phyloP scores from a whole-genome alignment of 768 basidiomycete species.

The Hygrocybe punicea region DNA sequence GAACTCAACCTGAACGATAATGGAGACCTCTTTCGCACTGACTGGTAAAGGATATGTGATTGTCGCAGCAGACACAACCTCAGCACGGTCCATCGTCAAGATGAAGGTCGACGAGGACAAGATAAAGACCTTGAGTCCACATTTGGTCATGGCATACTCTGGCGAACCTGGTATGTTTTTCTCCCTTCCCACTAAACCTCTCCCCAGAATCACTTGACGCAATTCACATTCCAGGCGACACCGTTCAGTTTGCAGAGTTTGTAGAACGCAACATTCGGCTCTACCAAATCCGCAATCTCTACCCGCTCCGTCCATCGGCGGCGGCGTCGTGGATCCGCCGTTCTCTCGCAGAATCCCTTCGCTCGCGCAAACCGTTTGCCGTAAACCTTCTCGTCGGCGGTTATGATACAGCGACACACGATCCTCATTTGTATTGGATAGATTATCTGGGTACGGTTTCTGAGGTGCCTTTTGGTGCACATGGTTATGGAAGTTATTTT shows the following conservation, averaged over 20 bases:
- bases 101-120: constrained; percentile 98
- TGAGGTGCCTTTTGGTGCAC: constrained; percentile 88
- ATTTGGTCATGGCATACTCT: constrained; percentile 91
- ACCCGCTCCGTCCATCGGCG: constrained; percentile 83
- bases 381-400: constrained; percentile 94
- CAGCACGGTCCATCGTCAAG: constrained; percentile 90
- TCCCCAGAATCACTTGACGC: background rate
- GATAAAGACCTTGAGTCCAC: constrained; percentile 85
- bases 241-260: constrained; percentile 93
- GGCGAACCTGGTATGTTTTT: constrained; percentile 77
- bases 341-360: constrained; percentile 81
- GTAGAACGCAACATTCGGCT: constrained; percentile 94
- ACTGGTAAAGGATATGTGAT: constrained; percentile 93
- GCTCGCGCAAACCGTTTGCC: constrained; percentile 81
- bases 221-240: constrained; percentile 63
- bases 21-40: constrained; percentile 91
- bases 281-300: constrained; percentile 91
- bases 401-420: constrained; percentile 72
- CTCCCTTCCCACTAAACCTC: constrained; percentile 1
- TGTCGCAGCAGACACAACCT: constrained; percentile 86
- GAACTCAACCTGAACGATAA: constrained; percentile 34
- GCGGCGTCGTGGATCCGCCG: constrained; percentile 96
- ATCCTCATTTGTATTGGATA: constrained; percentile 88
- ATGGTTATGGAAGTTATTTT: constrained; percentile 94
- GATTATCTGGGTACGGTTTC: constrained; percentile 92